Evolutionary conservation across 805 yeast species (phyloP).

Genomic region (Osmozyma mogii): DNA sequence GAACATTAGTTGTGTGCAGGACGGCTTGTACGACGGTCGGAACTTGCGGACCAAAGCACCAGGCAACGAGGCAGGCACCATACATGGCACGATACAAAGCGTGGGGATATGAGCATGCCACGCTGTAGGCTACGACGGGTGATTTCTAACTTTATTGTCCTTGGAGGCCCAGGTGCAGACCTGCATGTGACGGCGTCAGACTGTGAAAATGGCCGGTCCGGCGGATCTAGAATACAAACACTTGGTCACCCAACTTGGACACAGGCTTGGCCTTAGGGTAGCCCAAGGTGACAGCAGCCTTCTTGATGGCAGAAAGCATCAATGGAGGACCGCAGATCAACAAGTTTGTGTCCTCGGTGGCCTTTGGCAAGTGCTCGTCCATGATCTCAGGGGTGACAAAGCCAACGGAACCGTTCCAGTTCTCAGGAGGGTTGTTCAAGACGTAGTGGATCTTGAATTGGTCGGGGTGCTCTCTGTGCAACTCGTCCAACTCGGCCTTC

Average conservation of each 20-base stretch:
- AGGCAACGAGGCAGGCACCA: background rate
- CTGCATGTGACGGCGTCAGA: background rate
- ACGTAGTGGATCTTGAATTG: slow-evolving; percentile 62
- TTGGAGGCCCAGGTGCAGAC: background rate
- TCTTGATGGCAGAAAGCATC: slow-evolving; percentile 80
- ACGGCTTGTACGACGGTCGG: slow-evolving; percentile 1
- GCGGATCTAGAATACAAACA: slow-evolving; percentile 62
- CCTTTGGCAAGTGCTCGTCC: slow-evolving; percentile 52
- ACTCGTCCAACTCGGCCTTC: slow-evolving; percentile 67
- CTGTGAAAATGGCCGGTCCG: background rate
- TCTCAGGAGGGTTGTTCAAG: slow-evolving; percentile 62
- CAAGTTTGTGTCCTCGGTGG: slow-evolving; percentile 56
- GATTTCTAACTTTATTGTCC: background rate
- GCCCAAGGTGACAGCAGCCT: slow-evolving; percentile 67
- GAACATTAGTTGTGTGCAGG: background rate
- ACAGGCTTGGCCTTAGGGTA: slow-evolving; percentile 81
- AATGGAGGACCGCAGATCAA: slow-evolving; percentile 93
- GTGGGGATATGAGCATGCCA: background rate
- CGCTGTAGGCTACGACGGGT: no score
- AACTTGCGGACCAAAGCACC: background rate
- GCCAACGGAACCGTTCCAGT: slow-evolving; percentile 75
- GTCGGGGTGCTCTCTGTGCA: slow-evolving; percentile 49
- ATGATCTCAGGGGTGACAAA: slow-evolving; percentile 72
- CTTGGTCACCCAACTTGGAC: slow-evolving; percentile 83
- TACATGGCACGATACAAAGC: background rate